phyloP scores from a whole-genome alignment of 139 green algal genomes.

The Chlorella vulgaris region DNA sequence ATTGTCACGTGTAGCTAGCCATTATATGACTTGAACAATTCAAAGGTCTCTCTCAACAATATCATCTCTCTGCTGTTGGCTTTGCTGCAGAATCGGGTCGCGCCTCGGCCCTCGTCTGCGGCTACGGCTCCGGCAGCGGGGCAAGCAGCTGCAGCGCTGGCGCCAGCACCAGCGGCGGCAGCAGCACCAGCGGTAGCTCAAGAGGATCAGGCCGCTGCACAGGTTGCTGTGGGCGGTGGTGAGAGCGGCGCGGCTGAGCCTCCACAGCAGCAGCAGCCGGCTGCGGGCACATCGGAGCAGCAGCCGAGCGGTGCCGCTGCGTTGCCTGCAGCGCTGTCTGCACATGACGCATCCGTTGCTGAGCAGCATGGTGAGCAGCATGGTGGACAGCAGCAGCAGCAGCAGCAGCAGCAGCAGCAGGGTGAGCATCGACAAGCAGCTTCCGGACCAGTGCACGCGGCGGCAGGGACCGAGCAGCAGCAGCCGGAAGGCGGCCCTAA shows the following conservation, averaged over 20 bases:
- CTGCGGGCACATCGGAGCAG: too few species aligned
- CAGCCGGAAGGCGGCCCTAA: neutral
- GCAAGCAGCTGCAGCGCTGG: neutral
- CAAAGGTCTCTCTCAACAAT: too few species aligned
- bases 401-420: constrained; percentile 2
- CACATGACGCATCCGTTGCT: neutral
- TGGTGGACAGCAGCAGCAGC: neutral
- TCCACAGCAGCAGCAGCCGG: too few species aligned
- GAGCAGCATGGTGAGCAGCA: too few species aligned
- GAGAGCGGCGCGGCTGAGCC: too few species aligned
- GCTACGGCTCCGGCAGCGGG: neutral
- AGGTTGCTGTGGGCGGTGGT: too few species aligned
- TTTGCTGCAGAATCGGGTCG: constrained; percentile 37
- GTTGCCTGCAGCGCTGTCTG: too few species aligned
- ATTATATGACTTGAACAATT: too few species aligned
- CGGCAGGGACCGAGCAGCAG: neutral
- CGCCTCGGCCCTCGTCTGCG: neutral
- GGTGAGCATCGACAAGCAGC: neutral
- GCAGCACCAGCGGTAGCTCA: neutral
- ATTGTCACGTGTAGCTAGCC: too few species aligned
- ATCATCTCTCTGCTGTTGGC: neutral
- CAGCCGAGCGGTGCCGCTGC: too few species aligned
- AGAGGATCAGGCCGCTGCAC: neutral
- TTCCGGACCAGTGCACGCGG: neutral
- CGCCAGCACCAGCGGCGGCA: neutral